Conservation (phyloP, 306 rosid species). For the Acacia confusa region DNA sequence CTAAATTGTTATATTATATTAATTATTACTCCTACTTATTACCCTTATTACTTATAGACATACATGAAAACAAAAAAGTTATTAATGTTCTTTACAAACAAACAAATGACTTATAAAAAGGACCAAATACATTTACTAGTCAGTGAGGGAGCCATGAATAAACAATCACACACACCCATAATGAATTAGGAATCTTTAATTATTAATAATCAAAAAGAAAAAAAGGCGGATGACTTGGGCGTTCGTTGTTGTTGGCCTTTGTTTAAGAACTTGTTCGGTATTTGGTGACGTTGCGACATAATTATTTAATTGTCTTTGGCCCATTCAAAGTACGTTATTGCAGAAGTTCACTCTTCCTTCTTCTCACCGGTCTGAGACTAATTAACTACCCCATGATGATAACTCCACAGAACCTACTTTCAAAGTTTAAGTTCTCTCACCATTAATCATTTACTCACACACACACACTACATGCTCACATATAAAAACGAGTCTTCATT, state of each 20-base stretch:
- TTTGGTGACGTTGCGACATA: constrained; percentile 26
- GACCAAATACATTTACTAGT: too few species aligned
- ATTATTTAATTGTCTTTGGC: constrained; percentile 23
- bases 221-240: constrained; percentile 39
- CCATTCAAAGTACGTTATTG: constrained; percentile 21
- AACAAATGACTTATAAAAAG: too few species aligned
- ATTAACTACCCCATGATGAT: neutral
- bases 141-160: constrained; percentile 30
- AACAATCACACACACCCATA: neutral
- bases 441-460: neutral
- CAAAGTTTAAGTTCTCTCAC: neutral
- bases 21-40: too few species aligned
- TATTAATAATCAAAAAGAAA: neutral
- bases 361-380: neutral
- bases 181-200: constrained; percentile 8
- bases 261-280: constrained; percentile 25
- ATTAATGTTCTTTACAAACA: too few species aligned
- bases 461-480: neutral
- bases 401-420: constrained; percentile 7
- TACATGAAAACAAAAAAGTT: too few species aligned
- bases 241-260: constrained; percentile 33
- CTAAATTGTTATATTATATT: too few species aligned
- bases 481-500: neutral
- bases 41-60: too few species aligned
- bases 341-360: neutral